Percentiles rank a stretch among this genome's conserved stretches.
Conservation (phyloP, 371 early-diverging fungal genomes). For the Rhizopus microsporus region DNA sequence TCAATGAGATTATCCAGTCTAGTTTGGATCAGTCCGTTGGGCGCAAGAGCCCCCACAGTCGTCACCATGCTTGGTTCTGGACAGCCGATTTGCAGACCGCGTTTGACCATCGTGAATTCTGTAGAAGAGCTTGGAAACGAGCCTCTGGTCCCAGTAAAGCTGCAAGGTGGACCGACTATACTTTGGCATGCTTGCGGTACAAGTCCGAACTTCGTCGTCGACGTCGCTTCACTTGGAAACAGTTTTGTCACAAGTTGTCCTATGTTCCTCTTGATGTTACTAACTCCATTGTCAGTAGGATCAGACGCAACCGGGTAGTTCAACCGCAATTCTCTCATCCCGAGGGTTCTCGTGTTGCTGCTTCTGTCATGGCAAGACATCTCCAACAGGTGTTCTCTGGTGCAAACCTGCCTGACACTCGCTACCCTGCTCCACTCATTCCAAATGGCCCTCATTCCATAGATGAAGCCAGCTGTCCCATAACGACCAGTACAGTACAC, state of each 20-base stretch:
- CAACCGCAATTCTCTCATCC: conserved; percentile 8
- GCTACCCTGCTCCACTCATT: neutral
- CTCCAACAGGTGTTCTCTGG: conserved; percentile 9
- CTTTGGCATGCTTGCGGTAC: neutral
- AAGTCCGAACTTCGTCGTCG: neutral
- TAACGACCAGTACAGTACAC: neutral
- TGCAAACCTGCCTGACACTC: neutral
- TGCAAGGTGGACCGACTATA: too few relatives aligned
- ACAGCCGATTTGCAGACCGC: neutral
- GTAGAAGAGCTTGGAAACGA: neutral
- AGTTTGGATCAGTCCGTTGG: conserved; percentile 1
- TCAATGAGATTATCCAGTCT: neutral
- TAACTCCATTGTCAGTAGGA: conserved; percentile 6
- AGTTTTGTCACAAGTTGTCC: conserved; percentile 12
- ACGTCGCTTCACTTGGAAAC: conserved; percentile 2
- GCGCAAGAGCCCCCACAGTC: neutral
- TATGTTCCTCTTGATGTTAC: conserved; percentile 2
- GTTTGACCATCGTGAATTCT: conserved; percentile 1
- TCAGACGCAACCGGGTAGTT: neutral
- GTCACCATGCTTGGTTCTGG: conserved; percentile 1
- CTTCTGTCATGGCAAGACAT: conserved; percentile 11
- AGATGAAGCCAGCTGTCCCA: neutral
- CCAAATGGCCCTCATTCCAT: conserved; percentile 5
- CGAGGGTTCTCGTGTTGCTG: conserved; percentile 16
- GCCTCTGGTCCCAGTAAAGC: neutral